Evolutionary conservation across 305 asterid species (phyloP).

Genomic region (Coffea humblotiana): DNA sequence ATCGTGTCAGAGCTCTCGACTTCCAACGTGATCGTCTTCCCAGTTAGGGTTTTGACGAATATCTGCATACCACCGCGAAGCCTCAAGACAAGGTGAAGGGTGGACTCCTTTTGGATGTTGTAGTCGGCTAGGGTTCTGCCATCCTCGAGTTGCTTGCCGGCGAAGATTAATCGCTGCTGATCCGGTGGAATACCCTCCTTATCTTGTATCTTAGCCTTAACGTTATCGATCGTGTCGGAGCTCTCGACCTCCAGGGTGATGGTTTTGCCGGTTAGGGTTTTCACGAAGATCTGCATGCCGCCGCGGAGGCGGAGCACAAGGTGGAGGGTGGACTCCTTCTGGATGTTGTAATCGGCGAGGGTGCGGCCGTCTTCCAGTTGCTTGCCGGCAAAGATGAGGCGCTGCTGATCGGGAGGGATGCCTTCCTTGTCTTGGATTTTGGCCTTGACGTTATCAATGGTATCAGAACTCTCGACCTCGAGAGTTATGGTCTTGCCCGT

Average conservation of each 20-base stretch:
- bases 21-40: neutral
- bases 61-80: neutral
- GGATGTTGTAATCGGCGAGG: too few species aligned
- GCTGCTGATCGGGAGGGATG: too few species aligned
- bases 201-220: neutral
- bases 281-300: neutral
- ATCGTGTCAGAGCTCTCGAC: neutral
- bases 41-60: slow-evolving; percentile 1
- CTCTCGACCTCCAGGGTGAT: neutral
- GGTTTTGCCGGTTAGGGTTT: neutral
- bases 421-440: too few species aligned
- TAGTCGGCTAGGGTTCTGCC: neutral
- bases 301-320: too few species aligned
- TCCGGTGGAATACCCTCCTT: neutral
- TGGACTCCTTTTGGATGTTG: neutral
- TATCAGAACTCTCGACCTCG: too few species aligned
- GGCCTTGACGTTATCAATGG: too few species aligned
- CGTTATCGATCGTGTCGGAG: neutral
- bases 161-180: neutral
- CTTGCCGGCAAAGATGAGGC: too few species aligned
- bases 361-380: too few species aligned
- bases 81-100: neutral
- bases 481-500: neutral
- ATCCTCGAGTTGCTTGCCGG: neutral
- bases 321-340: too few species aligned